Evolutionary conservation across 257 asterid species (phyloP), one percentile per base, ranked within the genome.

Genomic region (Petunia axillaris): DNA sequence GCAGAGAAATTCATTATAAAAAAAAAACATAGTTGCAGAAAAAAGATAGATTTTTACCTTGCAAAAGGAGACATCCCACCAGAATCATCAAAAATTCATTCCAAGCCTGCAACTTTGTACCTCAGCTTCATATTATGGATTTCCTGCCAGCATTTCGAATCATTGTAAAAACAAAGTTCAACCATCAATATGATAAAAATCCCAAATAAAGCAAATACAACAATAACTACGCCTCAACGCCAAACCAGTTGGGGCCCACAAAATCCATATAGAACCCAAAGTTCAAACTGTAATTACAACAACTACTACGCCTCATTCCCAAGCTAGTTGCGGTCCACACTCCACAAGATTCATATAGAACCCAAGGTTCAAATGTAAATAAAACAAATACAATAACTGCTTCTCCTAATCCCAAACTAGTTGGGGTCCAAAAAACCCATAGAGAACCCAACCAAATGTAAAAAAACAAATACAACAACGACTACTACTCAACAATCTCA

Each of bases 71-170:
- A 71, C 46, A 48, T 50, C 36, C 77, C 60, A 6, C 11, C 60
- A n/a, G 76, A 70, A 80, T 77, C 77, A 84, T 58, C 87, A 80
- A 48, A 54, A 79, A 75, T 77, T 88, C 78, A 93, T 85, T 95
- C 94, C 91, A 93, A 83, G 77, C 97, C 98, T 79, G 97, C 99
- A 88, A 91, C 93, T 86, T 86, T 89, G 83, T 79, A 78, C 91
- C 98, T 91, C 89, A 93, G 79, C 86, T 54, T 89, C 98, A 87
- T 89, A 80, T 90, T 91, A 55, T 81, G 86, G 57, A 83, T 89
- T 87, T 95, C 99, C 99, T 95, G 97, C 78, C 74, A 76, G 71
- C 66, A 79, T 79, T 6, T 75, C 14, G 74, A 59, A 55, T 57
- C 77, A 46, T 55, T 2, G 5, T 46, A 5, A 46, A 70, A 44